Base-by-base conservation (phyloP, 345 rosid species). In the Moricandia arvensis region DNA sequence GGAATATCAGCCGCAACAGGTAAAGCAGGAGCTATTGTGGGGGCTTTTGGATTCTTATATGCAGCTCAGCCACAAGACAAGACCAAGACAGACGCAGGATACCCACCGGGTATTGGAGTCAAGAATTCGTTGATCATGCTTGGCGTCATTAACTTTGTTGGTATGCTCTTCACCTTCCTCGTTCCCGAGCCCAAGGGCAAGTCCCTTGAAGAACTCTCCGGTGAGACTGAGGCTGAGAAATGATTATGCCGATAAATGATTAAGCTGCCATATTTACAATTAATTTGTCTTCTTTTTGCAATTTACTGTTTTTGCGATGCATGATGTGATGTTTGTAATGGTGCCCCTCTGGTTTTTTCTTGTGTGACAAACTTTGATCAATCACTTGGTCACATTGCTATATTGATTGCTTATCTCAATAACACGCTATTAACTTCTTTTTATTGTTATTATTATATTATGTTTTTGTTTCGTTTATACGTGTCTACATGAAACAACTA, bases 311-410 rank as follows among this genome's bases (percentile, higher is more conserved):
- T 26, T 30, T 51, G 47, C 34, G 1, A 53, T 45, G 74, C 17
- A 57, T 76, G 64, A 37, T 15, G 47, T 69, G 70, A 37, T 37
- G 35, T 35, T 21, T 60, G 54, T 68, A 41, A 45, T 67, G 35
- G 29, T 66, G 45, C 21, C 9, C 29, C 60, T 66, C 60, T 18
- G 33, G 29, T 15, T 75, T 4, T 74, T 38, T 41, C 17, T 6
- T 45, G 72, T 66, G 72, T 74, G 53, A 45, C 35, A 59, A 66
- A 75, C 11, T 61, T 53, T 68, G 45, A 68, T 37, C 30, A 51
- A 47, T 66, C 35, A 66, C 58, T 65, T 74, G 16, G 1, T 66
- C 38, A 10, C 7, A 34, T 34, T 47, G 6, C 62, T 27, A 16
- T 47, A 49, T 75, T 75, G 73, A 27, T 58, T 74, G 35, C 2